Base-by-base conservation (phyloP, 1,284 basidiomycete species). In the Melampsora abietis-canadensis region DNA sequence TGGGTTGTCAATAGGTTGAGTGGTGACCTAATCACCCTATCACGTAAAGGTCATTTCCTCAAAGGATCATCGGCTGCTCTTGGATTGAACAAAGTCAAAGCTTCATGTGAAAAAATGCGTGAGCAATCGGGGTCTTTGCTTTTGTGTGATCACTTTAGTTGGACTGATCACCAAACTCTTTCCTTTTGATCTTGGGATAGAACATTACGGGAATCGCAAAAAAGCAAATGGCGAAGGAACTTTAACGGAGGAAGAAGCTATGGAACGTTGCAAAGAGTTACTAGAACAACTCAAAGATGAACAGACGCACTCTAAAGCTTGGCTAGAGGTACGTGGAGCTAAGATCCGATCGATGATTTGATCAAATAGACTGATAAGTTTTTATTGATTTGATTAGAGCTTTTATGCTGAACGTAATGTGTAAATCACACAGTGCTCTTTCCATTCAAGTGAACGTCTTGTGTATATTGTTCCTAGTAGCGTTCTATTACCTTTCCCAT, bases 31-130 rank as follows among this genome's bases (percentile, higher is more conserved):
- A 78, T 80, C 8, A 83, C 87, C 78, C 86, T 96, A 17, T 90
- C 90, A 4, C 84, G 85, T 19, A 85, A 92, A 14, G 94, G 93
- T 0, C 94, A 97, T 82, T 97, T 92, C 82, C 87, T 97, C 81
- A 97, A 96, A 82, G 94, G 93, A 65, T 94, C 92, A 1, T 94
- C 92, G 40, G 93, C 93, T 17, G 92, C 94, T 1, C 86, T 96
- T 59, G 93, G 93, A 47, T 87, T 94, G 54, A 84, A 85, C 77
- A 88, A 87, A 79, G 92, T 97, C 72, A 88, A 92, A 81, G 85
- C 84, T 34, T 88, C 89, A 61, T 95, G 93, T 83, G 92, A 92
- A 82, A 87, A 87, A 82, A 94, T 95, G 81, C 93, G 70, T 73
- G 21, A 54, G 70, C 37, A 10, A 5, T 40, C 31, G 37, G 2